These are phyloP conservation scores for Aspergillus neotritici DNA, from an alignment of 2,329 filamentous ascomycete species.

Conservation along the genomic window DNA sequence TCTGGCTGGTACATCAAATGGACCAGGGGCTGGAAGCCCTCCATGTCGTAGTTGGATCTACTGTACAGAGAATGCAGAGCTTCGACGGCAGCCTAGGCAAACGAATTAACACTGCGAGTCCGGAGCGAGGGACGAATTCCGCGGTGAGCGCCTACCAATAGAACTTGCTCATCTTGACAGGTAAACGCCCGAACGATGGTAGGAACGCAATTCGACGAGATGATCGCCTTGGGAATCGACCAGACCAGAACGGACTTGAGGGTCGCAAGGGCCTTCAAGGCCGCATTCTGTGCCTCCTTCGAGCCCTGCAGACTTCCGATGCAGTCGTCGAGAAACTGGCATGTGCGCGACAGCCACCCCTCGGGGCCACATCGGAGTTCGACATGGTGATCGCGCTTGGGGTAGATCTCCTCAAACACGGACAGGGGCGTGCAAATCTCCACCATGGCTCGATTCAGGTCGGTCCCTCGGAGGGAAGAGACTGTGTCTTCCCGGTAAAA, in stretches of 20 bases:
- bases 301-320: conserved; percentile 61
- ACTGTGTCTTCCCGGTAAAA: conserved; percentile 87
- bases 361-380: conserved; percentile 71
- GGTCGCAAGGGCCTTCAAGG: conserved; percentile 69
- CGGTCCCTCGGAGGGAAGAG: conserved; percentile 73
- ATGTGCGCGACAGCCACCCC: conserved; percentile 79
- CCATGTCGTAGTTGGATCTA: conserved; percentile 65
- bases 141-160: conserved; percentile 55
- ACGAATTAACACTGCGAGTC: conserved; percentile 2
- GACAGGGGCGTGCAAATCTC: conserved; percentile 83
- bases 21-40: conserved; percentile 72
- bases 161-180: conserved; percentile 63
- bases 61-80: conserved; percentile 77
- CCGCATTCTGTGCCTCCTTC: conserved; percentile 63
- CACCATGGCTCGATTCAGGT: conserved; percentile 81
- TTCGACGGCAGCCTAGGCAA: conserved; percentile 66
- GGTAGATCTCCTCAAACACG: conserved; percentile 70
- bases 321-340: conserved; percentile 67
- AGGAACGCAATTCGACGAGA: conserved; percentile 63
- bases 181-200: conserved; percentile 67
- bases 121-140: conserved; percentile 1
- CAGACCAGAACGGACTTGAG: conserved; percentile 76
- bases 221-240: conserved; percentile 78
- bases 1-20: conserved; percentile 71
- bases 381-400: conserved; percentile 62